phyloP scores from a whole-genome alignment of 2,329 filamentous ascomycete species.

The Tolypocladium ovalisporum region DNA sequence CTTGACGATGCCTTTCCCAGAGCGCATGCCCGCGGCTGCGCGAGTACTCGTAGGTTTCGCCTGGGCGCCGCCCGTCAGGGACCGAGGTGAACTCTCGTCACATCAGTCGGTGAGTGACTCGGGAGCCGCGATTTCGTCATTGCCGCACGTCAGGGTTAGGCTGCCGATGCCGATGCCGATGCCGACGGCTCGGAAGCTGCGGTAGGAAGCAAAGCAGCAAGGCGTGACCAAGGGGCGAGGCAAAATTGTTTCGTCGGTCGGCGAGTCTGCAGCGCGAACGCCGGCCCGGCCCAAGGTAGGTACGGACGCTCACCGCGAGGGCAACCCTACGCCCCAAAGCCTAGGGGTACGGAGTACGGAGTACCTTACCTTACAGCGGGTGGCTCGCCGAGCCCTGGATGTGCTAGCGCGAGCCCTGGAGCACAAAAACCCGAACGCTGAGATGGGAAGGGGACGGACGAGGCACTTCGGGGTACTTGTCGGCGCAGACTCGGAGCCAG shows the following conservation, averaged over 20 bases:
- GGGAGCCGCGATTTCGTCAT: background rate
- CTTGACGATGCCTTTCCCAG: background rate
- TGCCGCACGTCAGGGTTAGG: background rate
- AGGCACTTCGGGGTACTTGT: background rate
- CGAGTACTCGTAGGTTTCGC: too few species aligned
- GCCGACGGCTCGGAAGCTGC: background rate
- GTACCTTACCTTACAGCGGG: background rate
- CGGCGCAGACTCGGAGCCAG: slow-evolving; percentile 2
- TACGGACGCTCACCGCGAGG: background rate
- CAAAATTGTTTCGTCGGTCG: background rate
- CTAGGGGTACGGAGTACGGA: background rate
- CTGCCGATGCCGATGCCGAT: background rate
- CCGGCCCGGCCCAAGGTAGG: background rate
- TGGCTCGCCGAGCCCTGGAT: background rate
- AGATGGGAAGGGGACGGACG: background rate
- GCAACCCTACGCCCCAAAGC: background rate
- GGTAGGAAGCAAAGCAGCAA: background rate
- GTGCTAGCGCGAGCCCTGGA: background rate
- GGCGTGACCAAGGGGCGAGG: background rate
- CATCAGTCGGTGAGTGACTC: background rate
- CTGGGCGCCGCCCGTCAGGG: too few species aligned
- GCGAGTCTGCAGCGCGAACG: background rate
- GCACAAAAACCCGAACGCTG: background rate
- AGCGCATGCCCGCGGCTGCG: too few species aligned
- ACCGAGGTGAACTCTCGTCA: too few species aligned